These are phyloP conservation scores for Debaryomyces sp. DNA, from an alignment of 1,139 yeast genomes.

Conservation along the genomic window DNA sequence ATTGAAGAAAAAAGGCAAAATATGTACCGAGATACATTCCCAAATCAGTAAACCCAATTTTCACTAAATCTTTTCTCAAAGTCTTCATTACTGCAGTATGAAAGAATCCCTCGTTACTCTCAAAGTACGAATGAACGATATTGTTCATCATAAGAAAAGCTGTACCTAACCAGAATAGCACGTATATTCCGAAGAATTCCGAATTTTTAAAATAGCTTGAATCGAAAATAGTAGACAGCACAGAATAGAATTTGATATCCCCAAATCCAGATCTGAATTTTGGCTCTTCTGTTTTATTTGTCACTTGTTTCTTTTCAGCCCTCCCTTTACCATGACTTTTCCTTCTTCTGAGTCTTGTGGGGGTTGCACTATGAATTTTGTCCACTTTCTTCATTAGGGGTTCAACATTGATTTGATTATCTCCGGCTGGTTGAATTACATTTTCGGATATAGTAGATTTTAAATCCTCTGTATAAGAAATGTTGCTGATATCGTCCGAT, in stretches of 20 bases:
- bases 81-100: conserved; percentile 54
- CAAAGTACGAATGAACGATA: conserved; percentile 44
- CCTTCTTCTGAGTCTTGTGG: conserved; percentile 4
- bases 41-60: conserved; percentile 70
- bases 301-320: not conserved
- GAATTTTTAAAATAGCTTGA: conserved; percentile 39
- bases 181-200: conserved; percentile 65
- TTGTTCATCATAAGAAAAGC: conserved; percentile 54
- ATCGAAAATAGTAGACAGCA: conserved; percentile 54
- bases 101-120: conserved; percentile 26
- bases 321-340: not conserved
- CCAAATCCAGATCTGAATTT: conserved; percentile 37
- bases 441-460: not conserved
- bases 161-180: conserved; percentile 68
- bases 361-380: conserved; percentile 1
- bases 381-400: not conserved
- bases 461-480: not conserved
- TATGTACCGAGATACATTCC: conserved; percentile 69
- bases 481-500: not conserved
- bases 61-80: conserved; percentile 56
- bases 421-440: not conserved
- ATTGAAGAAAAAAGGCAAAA: conserved; percentile 58
- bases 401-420: not conserved
- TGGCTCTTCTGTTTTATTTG: not conserved
- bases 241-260: conserved; percentile 45